A percentile compares a stretch with the other conserved stretches of the same genome.
Evolutionary conservation across 768 basidiomycete genomes (phyloP).

Genomic region (Hortiboletus campestris): DNA sequence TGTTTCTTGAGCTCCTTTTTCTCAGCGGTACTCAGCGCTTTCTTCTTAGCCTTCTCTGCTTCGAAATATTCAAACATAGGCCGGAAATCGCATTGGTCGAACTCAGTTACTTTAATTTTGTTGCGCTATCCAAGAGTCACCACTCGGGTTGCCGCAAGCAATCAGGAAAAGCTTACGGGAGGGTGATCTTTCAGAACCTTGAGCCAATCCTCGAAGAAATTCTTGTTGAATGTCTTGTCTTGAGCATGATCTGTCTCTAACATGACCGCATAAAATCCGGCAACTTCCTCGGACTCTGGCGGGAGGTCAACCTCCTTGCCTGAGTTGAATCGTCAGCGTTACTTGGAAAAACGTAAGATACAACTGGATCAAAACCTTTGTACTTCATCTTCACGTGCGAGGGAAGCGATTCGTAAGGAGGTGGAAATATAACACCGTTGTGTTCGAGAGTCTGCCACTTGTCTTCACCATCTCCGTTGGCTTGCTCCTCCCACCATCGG

Average conservation of each 20-base stretch:
- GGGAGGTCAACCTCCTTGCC: conserved; percentile 79
- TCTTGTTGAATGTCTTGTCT: conserved; percentile 85
- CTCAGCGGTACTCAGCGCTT: conserved; percentile 76
- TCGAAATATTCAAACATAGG: conserved; percentile 95
- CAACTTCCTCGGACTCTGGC: conserved; percentile 90
- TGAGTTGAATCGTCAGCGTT: conserved; percentile 34
- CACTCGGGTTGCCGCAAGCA: conserved; percentile 1
- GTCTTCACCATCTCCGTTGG: conserved; percentile 68
- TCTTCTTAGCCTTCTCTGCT: conserved; percentile 89
- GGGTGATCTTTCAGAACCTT: conserved; percentile 75
- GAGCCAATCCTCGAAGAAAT: conserved; percentile 93
- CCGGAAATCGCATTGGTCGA: conserved; percentile 87
- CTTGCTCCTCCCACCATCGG: conserved; percentile 84
- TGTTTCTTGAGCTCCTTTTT: conserved; percentile 90
- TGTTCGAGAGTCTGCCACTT: conserved; percentile 98
- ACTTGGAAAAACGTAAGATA: conserved; percentile 6
- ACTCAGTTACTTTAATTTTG: conserved; percentile 68
- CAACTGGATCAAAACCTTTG: conserved; percentile 58
- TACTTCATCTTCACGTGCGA: conserved; percentile 89
- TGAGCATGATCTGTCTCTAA: conserved; percentile 90
- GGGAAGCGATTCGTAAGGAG: conserved; percentile 87
- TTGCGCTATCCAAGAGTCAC: conserved; percentile 48
- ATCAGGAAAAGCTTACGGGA: conserved; percentile 56
- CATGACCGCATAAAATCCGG: conserved; percentile 92
- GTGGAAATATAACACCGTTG: conserved; percentile 93